Percentiles rank a stretch among this genome's conserved stretches.
These are phyloP conservation scores for Orbilia brochopaga DNA, from an alignment of 2,329 filamentous ascomycete species.

Conservation along the genomic window DNA sequence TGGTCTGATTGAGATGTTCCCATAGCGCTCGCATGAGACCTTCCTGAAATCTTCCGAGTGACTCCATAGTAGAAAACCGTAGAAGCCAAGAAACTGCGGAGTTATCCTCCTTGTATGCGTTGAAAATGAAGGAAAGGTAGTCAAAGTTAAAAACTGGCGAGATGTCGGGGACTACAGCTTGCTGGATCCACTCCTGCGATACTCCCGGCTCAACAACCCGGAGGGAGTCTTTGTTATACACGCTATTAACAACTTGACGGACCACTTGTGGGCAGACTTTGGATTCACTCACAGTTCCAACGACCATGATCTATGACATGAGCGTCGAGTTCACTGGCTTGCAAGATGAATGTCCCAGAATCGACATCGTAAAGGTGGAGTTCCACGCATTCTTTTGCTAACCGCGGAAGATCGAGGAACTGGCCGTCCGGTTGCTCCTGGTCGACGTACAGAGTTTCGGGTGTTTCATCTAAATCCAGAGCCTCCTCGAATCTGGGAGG, in stretches of 20 bases:
- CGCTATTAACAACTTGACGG: not conserved
- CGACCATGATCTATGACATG: constrained; percentile 83
- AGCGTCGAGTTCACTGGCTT: constrained; percentile 76
- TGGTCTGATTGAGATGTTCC: constrained; percentile 92
- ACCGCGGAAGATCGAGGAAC: constrained; percentile 73
- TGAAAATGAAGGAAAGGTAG: constrained; percentile 99
- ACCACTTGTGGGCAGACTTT: not conserved
- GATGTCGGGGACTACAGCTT: constrained; percentile 84
- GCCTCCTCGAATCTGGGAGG: not conserved
- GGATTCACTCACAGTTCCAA: constrained; percentile 71
- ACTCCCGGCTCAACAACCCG: not conserved
- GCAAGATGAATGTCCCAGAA: constrained; percentile 80
- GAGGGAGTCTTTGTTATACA: constrained; percentile 16
- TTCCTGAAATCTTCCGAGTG: constrained; percentile 85
- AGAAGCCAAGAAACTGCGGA: constrained; percentile 94
- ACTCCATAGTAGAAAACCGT: constrained; percentile 82
- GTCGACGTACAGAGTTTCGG: constrained; percentile 1
- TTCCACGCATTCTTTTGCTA: constrained; percentile 78
- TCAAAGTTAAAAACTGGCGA: constrained; percentile 99
- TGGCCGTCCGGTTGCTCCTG: constrained; percentile 58
- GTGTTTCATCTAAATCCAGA: constrained; percentile 57
- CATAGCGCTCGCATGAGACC: constrained; percentile 94
- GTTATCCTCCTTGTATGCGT: constrained; percentile 83
- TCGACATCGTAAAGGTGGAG: constrained; percentile 92
- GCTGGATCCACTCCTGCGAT: constrained; percentile 77